Percentiles rank a stretch among this genome's conserved stretches.
These are phyloP conservation scores for Zopfia rhizophila DNA, from an alignment of 2,329 filamentous ascomycete genomes.

Conservation along the genomic window DNA sequence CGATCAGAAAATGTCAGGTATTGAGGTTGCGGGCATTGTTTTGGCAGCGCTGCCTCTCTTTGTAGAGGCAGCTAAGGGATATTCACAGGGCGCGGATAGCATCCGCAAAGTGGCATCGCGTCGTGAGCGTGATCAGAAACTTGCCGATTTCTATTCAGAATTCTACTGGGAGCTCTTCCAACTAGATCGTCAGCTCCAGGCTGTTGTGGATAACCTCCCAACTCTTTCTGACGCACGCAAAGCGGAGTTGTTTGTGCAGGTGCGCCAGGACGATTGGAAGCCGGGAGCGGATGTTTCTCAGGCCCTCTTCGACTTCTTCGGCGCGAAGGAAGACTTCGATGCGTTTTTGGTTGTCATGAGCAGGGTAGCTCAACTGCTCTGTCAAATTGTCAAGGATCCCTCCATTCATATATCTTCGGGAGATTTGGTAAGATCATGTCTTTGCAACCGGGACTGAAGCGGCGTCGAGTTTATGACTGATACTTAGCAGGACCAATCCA, in stretches of 20 bases:
- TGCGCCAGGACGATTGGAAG: not conserved
- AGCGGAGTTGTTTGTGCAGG: not conserved
- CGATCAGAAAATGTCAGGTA: not conserved
- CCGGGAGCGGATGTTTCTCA: not conserved
- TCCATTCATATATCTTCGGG: not conserved
- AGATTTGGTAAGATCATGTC: not conserved
- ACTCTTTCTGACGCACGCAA: not conserved
- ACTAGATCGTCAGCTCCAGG: too few species aligned
- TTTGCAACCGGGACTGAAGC: too few species aligned
- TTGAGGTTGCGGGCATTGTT: not conserved
- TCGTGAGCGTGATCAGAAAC: too few species aligned
- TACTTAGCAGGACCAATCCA: not conserved
- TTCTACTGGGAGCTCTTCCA: too few species aligned
- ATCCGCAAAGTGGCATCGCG: too few species aligned
- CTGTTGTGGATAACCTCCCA: too few species aligned
- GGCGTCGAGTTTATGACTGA: not conserved
- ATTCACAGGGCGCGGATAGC: too few species aligned
- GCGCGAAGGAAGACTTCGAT: not conserved
- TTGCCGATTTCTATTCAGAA: too few species aligned
- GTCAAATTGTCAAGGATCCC: not conserved
- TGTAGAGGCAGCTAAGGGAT: not conserved
- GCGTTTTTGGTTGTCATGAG: not conserved
- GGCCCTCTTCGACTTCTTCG: not conserved
- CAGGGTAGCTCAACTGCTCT: not conserved
- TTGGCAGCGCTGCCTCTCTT: not conserved